Evolutionary conservation across 2,329 filamentous ascomycete species (phyloP).

Genomic region (Lasiodiplodia citricola): DNA sequence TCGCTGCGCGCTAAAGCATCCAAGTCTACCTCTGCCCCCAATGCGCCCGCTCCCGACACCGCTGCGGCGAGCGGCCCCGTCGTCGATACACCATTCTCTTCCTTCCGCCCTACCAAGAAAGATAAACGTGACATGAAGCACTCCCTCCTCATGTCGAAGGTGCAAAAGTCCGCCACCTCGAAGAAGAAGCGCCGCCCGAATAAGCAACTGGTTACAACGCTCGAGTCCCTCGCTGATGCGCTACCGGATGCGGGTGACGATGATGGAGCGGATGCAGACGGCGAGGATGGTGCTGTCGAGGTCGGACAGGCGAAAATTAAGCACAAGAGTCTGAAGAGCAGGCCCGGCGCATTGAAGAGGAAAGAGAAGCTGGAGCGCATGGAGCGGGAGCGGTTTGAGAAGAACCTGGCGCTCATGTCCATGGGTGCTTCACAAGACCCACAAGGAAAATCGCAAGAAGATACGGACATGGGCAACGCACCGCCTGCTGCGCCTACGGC

Average conservation of each 20-base stretch:
- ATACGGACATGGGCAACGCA: conserved; percentile 6
- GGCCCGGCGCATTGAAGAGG: conserved; percentile 80
- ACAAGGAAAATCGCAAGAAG: conserved; percentile 26
- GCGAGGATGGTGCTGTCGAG: conserved; percentile 37
- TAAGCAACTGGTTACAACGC: conserved; percentile 78
- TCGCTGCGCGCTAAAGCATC: conserved; percentile 39
- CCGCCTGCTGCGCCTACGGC: conserved; percentile 31
- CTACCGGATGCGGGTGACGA: conserved; percentile 68
- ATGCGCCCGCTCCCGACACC: conserved; percentile 18
- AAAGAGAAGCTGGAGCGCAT: conserved; percentile 79
- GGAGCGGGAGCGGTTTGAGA: conserved; percentile 84
- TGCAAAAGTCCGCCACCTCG: conserved; percentile 64
- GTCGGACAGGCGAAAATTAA: conserved; percentile 66
- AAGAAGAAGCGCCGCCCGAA: conserved; percentile 70
- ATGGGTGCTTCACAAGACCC: conserved; percentile 40
- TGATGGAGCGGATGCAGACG: conserved; percentile 38
- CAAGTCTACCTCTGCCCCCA: conserved; percentile 27
- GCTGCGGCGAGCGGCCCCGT: conserved; percentile 51
- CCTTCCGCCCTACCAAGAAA: conserved; percentile 75
- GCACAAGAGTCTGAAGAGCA: conserved; percentile 74
- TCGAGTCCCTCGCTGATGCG: conserved; percentile 79
- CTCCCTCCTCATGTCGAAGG: conserved; percentile 76
- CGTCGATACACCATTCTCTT: conserved; percentile 35
- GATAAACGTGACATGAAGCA: conserved; percentile 86
- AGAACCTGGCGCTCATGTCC: conserved; percentile 78